phyloP scores from a whole-genome alignment of 345 rosid species.

The Populus deltoides region DNA sequence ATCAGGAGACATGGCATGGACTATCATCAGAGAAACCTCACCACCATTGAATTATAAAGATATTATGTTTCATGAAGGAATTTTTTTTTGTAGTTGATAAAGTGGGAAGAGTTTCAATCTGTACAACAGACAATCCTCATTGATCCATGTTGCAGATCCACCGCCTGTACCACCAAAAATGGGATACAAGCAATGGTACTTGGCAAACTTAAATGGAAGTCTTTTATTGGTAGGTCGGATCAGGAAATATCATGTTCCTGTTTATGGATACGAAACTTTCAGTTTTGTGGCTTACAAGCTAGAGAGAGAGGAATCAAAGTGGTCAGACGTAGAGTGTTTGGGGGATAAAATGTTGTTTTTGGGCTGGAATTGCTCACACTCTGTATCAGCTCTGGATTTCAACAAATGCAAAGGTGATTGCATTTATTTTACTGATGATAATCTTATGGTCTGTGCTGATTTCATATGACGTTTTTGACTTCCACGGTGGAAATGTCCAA shows the following conservation, averaged over 20 bases:
- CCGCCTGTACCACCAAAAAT: not conserved
- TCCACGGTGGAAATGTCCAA: not conserved
- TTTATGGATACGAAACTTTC: slow-evolving; percentile 1
- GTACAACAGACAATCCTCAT: not conserved
- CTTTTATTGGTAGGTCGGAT: not conserved
- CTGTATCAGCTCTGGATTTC: not conserved
- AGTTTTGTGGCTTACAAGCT: slow-evolving; percentile 7
- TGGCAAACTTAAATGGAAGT: not conserved
- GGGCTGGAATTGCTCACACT: not conserved
- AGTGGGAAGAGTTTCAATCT: not conserved
- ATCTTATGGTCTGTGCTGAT: not conserved
- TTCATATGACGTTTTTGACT: not conserved
- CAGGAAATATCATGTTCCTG: not conserved
- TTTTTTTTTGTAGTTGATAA: not conserved
- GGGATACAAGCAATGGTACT: slow-evolving; percentile 13
- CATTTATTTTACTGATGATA: slow-evolving; percentile 11
- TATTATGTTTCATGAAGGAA: not conserved
- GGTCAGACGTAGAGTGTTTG: not conserved
- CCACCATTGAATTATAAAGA: not conserved
- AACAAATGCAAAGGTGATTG: not conserved
- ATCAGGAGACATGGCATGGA: slow-evolving; percentile 3
- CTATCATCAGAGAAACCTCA: not conserved
- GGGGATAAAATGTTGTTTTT: slow-evolving; percentile 4
- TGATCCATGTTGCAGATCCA: not conserved
- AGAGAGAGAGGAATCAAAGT: not conserved